Base-by-base conservation (phyloP, 179 eudicot genomes). In the Gypsophila paniculata region DNA sequence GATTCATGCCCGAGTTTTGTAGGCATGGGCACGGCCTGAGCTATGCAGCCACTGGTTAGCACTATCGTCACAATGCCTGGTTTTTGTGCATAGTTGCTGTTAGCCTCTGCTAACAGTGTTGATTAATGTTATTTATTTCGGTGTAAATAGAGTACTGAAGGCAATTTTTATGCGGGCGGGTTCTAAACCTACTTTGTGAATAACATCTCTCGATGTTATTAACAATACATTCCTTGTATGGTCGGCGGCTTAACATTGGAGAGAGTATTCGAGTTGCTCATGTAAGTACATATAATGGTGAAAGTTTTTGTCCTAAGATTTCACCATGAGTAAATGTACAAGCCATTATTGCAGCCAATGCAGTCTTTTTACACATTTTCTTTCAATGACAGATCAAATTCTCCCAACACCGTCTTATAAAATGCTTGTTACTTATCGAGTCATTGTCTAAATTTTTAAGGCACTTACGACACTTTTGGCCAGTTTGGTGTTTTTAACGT, bases 41-140 rank as follows among this genome's bases (percentile, higher is more conserved):
- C 48, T 44, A n/a, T 65, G 58, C n/a, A 25, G 12, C 66, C 46
- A 18, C 60, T 53, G 61, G 26, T 22, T 54, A 19, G 14, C 36
- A 42, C 18, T 34, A 7, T 60, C 26, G 7, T 0, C 14, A 46
- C 34, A 70, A 23, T 23, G 53, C n/a, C 25, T 46, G 39, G 6
- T 42, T 54, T 60, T 17, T 72, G 29, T 72, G 25, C 70, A 73
- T 63, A 52, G 2, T 25, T 19, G 32, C 7, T 65, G 65, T 65
- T 74, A 74, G 76, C 76, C 55, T 58, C 65, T 74, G 67, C 77
- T 74, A 67, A 74, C 77, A n/a, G 21, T 58, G 70, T 25, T 7
- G 48, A 46, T 61, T 32, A 15, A 53, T 64, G 69, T 66, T 39
- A 52, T 8, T 21, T 51, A 10, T 22, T 5, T n/a, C 34, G 46